Evolutionary conservation across 2,329 filamentous ascomycete species (phyloP).

Genomic region (Myriosclerotinia duriaeana): DNA sequence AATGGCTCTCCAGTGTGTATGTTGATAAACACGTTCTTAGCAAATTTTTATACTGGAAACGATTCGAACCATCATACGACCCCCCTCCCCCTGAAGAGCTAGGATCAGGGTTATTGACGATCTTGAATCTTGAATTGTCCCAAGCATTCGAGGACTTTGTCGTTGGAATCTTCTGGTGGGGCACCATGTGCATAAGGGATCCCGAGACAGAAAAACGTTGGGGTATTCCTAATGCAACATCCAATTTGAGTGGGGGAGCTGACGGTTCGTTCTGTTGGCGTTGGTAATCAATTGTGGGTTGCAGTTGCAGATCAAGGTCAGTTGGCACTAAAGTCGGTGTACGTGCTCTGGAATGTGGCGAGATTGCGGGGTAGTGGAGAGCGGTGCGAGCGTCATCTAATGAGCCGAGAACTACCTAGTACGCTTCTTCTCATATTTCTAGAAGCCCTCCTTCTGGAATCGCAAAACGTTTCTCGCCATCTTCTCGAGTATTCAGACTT

Average conservation of each 20-base stretch:
- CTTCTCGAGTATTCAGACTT: neutral
- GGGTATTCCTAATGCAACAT: neutral
- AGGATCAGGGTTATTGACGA: neutral
- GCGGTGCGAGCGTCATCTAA: neutral
- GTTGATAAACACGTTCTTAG: neutral
- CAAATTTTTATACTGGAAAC: neutral
- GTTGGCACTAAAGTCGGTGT: neutral
- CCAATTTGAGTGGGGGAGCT: neutral
- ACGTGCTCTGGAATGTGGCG: slow-evolving; percentile 2
- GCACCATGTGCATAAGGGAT: slow-evolving; percentile 5
- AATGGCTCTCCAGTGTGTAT: neutral
- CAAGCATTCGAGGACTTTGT: neutral
- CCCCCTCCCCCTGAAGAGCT: neutral
- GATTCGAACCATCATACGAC: neutral
- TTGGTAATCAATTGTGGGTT: slow-evolving; percentile 15
- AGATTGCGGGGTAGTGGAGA: slow-evolving; percentile 20
- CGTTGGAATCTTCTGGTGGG: neutral
- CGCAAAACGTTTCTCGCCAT: neutral
- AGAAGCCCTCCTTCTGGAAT: neutral
- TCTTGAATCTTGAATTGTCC: neutral
- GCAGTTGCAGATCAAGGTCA: slow-evolving; percentile 6
- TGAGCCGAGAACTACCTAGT: slow-evolving; percentile 4
- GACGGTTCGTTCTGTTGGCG: neutral
- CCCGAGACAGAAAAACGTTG: neutral
- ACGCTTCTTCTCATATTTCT: neutral